Evolutionary conservation across 2,329 filamentous ascomycete species (phyloP), one percentile per base, ranked within the genome.

Genomic region (Claviceps sp.): DNA sequence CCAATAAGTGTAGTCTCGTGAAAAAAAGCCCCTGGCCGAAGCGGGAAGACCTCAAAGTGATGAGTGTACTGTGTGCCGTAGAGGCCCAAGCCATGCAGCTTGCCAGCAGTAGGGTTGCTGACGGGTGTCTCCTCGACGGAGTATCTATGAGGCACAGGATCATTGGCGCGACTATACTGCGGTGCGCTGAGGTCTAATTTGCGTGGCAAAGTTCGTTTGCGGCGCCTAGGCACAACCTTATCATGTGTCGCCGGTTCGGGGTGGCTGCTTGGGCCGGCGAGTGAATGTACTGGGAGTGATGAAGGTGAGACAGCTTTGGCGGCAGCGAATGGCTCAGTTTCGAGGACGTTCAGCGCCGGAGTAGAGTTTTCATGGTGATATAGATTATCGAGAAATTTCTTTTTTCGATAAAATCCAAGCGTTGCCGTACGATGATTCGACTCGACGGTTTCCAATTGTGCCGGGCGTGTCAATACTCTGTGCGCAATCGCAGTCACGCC

Each of bases 11-110:
- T 84, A 50, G 70, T 75, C 55, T 75, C 71, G 51, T 83, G 79
- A 50, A 84, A 84, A 62, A 74, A 83, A 0, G 77, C 71, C 3
- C 74, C 74, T 6, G 63, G 59, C 41, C 76, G 73, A 34, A 84
- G 65, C 18, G 80, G 79, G 50, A 82, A 81, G 4, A 79, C 63
- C 46, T 83, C 79, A 55, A 85, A 85, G 59, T 84, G 74, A 37
- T 76, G 72, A 0, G 79, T 77, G 60, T 84, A 84, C 24, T 73
- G 70, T 1, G 77, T 79, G 1, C 81, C 81, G 60, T 79, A 82
- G 0, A 78, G 77, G 0, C 76, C 78, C 7, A 85, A 65, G 1
- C 79, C 78, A 11, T 62, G 57, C n/a, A 84, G 57, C 45, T 62
- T 70, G 45, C 55, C 57, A 3, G 57, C 56, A 7, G 63, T 58